phyloP scores from a whole-genome alignment of 2,329 filamentous ascomycete species.

The Didymella keratinophila region DNA sequence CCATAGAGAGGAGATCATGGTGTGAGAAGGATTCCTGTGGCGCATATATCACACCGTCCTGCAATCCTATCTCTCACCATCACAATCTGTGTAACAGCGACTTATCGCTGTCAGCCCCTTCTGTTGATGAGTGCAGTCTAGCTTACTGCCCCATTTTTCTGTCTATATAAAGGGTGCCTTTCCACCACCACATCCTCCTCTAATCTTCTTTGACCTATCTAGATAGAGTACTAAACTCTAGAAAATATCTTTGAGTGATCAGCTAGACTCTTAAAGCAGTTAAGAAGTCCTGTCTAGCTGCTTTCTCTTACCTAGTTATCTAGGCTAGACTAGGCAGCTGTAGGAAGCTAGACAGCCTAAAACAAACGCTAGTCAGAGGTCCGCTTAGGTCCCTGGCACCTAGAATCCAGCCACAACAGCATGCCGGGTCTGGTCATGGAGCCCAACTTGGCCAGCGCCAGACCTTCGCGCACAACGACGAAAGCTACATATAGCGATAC shows the following conservation, averaged over 20 bases:
- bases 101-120: slow-evolving; percentile 1
- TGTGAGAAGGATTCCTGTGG: neutral
- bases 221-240: neutral
- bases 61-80: too few species aligned
- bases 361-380: neutral
- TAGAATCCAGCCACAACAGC: slow-evolving; percentile 1
- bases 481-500: neutral
- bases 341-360: neutral
- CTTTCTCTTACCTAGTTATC: neutral
- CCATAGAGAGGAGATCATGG: slow-evolving; percentile 30
- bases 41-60: neutral
- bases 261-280: neutral
- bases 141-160: neutral
- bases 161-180: neutral
- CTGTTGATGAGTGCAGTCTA: neutral
- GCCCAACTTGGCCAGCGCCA: slow-evolving; percentile 14
- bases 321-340: too few species aligned
- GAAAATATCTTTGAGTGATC: neutral
- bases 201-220: neutral
- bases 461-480: slow-evolving; percentile 1
- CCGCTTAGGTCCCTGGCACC: neutral
- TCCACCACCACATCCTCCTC: neutral
- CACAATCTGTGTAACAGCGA: neutral
- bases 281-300: neutral
- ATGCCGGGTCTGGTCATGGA: slow-evolving; percentile 26